These are phyloP conservation scores for Kodamaea arcana DNA, from an alignment of 1,139 yeast species.

Conservation along the genomic window DNA sequence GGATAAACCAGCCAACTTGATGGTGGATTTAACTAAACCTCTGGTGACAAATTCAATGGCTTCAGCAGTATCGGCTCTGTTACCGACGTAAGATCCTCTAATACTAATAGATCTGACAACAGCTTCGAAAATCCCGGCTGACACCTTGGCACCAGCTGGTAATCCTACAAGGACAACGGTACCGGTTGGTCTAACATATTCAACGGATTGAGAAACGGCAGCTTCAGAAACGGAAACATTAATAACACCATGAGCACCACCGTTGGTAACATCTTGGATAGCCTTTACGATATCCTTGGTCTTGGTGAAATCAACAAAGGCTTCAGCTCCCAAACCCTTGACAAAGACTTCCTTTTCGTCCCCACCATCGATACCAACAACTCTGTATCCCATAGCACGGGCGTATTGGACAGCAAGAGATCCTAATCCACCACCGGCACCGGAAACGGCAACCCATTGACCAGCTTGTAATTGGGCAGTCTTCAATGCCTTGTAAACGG, in stretches of 20 bases:
- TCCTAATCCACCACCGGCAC: constrained; percentile 87
- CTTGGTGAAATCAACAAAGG: constrained; percentile 58
- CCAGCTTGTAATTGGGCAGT: constrained; percentile 64
- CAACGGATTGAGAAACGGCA: constrained; percentile 66
- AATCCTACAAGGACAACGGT: constrained; percentile 78
- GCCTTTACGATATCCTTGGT: constrained; percentile 30
- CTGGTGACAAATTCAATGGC: constrained; percentile 69
- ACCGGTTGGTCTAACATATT: constrained; percentile 70
- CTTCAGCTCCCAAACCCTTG: constrained; percentile 64
- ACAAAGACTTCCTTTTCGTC: constrained; percentile 56
- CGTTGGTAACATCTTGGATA: constrained; percentile 24
- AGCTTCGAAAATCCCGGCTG: constrained; percentile 58
- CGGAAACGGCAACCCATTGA: constrained; percentile 76
- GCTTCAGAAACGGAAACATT: constrained; percentile 75
- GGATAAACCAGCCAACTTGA: constrained; percentile 60
- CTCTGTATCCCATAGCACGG: constrained; percentile 77
- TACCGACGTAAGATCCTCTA: constrained; percentile 77
- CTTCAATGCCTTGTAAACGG: constrained; percentile 80
- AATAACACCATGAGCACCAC: constrained; percentile 69
- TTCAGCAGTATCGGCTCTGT: constrained; percentile 75
- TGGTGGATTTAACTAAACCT: constrained; percentile 66
- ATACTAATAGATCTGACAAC: constrained; percentile 64
- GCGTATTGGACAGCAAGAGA: constrained; percentile 79
- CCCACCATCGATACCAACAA: constrained; percentile 73
- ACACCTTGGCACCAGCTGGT: constrained; percentile 66